phyloP scores from a whole-genome alignment of 306 rosid species.

The Rosa multiflora region DNA sequence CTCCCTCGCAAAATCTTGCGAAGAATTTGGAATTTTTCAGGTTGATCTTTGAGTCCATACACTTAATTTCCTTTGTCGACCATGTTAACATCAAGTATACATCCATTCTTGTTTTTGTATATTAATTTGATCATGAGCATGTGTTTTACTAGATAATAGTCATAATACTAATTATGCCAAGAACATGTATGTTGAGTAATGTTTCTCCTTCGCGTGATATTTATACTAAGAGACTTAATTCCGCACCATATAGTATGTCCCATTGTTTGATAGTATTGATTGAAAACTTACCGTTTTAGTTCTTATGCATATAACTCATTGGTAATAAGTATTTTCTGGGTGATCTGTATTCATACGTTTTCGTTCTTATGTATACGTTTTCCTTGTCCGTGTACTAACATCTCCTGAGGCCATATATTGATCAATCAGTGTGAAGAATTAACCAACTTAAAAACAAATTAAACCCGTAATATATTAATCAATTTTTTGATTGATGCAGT shows the following conservation, averaged over 20 bases:
- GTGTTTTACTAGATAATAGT: not conserved
- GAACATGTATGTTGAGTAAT: too few relatives aligned
- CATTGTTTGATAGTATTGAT: too few relatives aligned
- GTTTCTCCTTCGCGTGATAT: too few relatives aligned
- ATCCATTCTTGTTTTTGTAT: not conserved
- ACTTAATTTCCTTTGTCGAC: not conserved
- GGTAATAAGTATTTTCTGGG: not conserved
- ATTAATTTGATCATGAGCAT: not conserved
- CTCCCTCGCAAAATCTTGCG: slow-evolving; percentile 27
- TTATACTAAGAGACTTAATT: too few relatives aligned
- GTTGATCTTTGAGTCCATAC: not conserved
- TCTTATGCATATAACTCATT: too few relatives aligned
- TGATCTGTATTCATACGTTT: too few relatives aligned
- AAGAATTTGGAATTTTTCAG: slow-evolving; percentile 34
- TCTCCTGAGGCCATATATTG: not conserved
- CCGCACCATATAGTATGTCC: too few relatives aligned
- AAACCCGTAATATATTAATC: not conserved
- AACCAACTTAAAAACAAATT: not conserved
- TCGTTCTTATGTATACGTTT: too few relatives aligned
- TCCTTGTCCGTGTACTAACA: not conserved
- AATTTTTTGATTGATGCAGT: slow-evolving; percentile 19
- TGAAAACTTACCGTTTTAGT: not conserved
- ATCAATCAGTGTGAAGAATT: not conserved
- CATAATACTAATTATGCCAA: too few relatives aligned
- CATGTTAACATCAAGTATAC: not conserved